Conservation (phyloP, 805 yeast genomes). For the Wickerhamomyces sydowiorum region DNA sequence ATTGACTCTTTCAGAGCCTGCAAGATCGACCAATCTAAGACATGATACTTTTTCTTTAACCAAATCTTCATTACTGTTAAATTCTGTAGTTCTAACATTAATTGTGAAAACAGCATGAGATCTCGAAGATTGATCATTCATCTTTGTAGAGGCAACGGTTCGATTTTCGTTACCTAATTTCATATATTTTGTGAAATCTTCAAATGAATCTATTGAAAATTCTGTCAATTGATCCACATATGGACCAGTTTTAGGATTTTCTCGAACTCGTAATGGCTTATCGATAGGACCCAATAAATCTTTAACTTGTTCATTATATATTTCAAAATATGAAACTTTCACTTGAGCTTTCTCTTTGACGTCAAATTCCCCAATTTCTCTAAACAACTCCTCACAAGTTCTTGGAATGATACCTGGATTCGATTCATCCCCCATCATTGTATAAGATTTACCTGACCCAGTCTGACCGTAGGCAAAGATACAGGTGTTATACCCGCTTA, state of each 20-base stretch:
- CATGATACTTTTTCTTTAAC: slow-evolving; percentile 49
- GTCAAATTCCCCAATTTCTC: slow-evolving; percentile 27
- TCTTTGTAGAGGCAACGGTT: slow-evolving; percentile 65
- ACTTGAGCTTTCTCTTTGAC: slow-evolving; percentile 34
- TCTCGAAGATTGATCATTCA: slow-evolving; percentile 70
- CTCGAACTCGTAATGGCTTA: slow-evolving; percentile 43
- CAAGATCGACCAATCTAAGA: slow-evolving; percentile 69
- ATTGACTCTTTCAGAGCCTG: slow-evolving; percentile 72
- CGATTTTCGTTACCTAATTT: slow-evolving; percentile 48
- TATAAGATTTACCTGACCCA: slow-evolving; percentile 77
- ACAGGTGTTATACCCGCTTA: slow-evolving; percentile 69
- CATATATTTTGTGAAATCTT: slow-evolving; percentile 43
- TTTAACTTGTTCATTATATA: slow-evolving; percentile 71
- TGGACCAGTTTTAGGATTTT: slow-evolving; percentile 60
- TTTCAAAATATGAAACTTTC: slow-evolving; percentile 61
- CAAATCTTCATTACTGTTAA: slow-evolving; percentile 30
- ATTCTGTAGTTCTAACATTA: slow-evolving; percentile 52
- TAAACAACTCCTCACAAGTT: slow-evolving; percentile 49
- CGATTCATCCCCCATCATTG: slow-evolving; percentile 59
- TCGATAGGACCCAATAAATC: slow-evolving; percentile 42
- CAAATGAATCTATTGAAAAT: slow-evolving; percentile 38
- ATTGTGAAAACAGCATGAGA: slow-evolving; percentile 78
- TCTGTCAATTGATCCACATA: slow-evolving; percentile 65
- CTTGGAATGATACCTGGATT: slow-evolving; percentile 64
- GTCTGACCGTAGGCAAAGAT: slow-evolving; percentile 81